phyloP scores from a whole-genome alignment of 1,139 yeast genomes.

The Taphrina populina region DNA sequence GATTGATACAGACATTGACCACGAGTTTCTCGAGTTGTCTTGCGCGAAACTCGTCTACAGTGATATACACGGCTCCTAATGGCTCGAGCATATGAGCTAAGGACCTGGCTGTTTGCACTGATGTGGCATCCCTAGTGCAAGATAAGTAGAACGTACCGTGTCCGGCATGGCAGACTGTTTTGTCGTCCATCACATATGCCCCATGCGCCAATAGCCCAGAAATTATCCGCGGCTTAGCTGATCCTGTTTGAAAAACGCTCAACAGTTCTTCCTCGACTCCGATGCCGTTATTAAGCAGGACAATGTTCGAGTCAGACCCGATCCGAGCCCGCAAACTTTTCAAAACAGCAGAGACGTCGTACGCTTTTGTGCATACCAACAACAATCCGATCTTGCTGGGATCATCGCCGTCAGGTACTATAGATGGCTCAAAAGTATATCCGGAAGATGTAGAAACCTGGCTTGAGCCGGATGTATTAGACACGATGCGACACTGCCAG shows the following conservation, averaged over 20 bases:
- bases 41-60: not conserved
- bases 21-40: slow-evolving; percentile 71
- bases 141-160: slow-evolving; percentile 52
- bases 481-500: not conserved
- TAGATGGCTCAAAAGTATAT: slow-evolving; percentile 1
- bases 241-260: slow-evolving; percentile 56
- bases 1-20: slow-evolving; percentile 72
- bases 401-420: too few species aligned
- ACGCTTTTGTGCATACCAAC: slow-evolving; percentile 51
- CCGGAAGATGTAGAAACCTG: not conserved
- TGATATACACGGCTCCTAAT: not conserved
- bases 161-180: slow-evolving; percentile 63
- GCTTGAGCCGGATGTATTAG: not conserved
- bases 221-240: slow-evolving; percentile 56
- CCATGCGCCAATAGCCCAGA: slow-evolving; percentile 86
- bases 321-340: slow-evolving; percentile 50
- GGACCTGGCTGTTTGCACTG: not conserved
- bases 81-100: not conserved
- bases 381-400: not conserved
- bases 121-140: not conserved
- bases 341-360: slow-evolving; percentile 53
- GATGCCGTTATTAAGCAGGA: slow-evolving; percentile 77
- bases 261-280: slow-evolving; percentile 62
- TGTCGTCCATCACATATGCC: slow-evolving; percentile 49
- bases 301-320: slow-evolving; percentile 52